phyloP scores from a whole-genome alignment of 164 flowering plant species.

The Hamamelis virginiana region DNA sequence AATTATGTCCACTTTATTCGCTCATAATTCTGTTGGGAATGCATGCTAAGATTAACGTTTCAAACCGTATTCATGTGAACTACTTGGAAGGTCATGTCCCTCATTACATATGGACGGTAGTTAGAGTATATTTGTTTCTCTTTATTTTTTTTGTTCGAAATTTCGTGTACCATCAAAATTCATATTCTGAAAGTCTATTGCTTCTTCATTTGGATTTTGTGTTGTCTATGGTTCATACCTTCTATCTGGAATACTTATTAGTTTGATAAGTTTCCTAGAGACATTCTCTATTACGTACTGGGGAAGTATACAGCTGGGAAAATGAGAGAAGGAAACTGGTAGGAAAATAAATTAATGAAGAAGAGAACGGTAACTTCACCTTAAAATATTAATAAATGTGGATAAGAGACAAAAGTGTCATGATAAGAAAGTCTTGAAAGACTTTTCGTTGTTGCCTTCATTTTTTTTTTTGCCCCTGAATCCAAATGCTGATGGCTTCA shows the following conservation, averaged over 20 bases:
- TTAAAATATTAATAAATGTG: too few species aligned
- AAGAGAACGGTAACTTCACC: too few species aligned
- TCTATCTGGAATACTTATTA: background rate
- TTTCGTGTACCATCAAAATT: background rate
- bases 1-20: conserved; percentile 1
- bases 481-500: too few species aligned
- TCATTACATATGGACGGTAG: conserved; percentile 88
- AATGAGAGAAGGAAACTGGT: background rate
- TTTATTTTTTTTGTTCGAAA: background rate
- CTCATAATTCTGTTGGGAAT: conserved; percentile 3
- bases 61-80: conserved; percentile 63
- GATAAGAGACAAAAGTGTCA: too few species aligned
- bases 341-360: background rate
- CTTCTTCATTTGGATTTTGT: background rate
- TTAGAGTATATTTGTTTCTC: background rate
- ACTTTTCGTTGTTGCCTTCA: too few species aligned
- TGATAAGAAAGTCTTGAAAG: too few species aligned
- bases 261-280: background rate
- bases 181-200: background rate
- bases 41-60: conserved; percentile 67
- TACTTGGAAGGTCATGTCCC: conserved; percentile 82
- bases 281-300: background rate
- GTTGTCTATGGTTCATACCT: background rate
- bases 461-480: too few species aligned
- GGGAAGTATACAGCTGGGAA: background rate